A percentile compares a stretch with the other conserved stretches of the same genome.
Evolutionary conservation across 2,329 filamentous ascomycete genomes (phyloP).

Genomic region (Trichoderma guizhouense): DNA sequence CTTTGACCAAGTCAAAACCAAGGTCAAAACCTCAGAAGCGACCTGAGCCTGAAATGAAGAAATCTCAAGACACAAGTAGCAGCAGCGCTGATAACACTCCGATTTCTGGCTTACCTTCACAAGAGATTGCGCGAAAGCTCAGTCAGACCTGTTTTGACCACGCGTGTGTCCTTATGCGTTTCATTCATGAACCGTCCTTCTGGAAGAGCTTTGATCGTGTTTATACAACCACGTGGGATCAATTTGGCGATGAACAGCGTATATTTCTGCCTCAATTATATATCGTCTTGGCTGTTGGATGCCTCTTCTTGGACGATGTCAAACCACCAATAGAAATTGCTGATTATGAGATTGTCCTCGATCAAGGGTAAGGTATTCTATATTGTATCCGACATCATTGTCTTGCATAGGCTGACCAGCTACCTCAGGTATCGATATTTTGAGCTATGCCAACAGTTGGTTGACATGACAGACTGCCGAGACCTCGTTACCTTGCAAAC

Average conservation of each 20-base stretch:
- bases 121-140: neutral
- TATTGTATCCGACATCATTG: neutral
- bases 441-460: neutral
- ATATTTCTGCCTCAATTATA: neutral
- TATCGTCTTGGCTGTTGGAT: neutral
- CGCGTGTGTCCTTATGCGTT: neutral
- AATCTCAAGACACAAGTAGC: neutral
- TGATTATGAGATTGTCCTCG: neutral
- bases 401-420: neutral
- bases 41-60: neutral
- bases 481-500: neutral
- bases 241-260: neutral
- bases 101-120: neutral
- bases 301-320: neutral
- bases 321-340: neutral
- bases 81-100: neutral
- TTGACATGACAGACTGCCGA: neutral
- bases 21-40: neutral
- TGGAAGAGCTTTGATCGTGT: neutral
- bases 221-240: neutral
- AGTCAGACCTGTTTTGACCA: neutral
- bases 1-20: neutral
- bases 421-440: neutral
- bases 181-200: neutral
- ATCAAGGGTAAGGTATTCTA: neutral